Base-by-base conservation (phyloP, 2,329 filamentous ascomycete genomes). In the Fusarium brevicatenulatum region DNA sequence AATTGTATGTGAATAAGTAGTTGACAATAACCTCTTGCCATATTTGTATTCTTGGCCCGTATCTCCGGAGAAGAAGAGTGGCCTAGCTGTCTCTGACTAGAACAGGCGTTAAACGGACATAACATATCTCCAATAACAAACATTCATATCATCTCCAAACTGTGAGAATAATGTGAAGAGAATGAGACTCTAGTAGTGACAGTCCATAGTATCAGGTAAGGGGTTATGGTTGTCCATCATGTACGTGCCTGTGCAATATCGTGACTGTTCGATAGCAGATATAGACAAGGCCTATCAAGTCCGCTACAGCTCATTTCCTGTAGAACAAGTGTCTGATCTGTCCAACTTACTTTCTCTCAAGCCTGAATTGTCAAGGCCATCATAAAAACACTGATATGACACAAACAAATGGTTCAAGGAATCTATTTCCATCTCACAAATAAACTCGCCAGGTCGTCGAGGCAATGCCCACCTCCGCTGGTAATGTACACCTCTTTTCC, bases 401-500 rank as follows among this genome's bases (percentile, higher is more conserved):
- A 34, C 40, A 65, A 39, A 40, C 5, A 39, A 43, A 37, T 74
- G 44, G 43, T 72, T 69, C 36, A 74, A 70, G 46, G 66, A 68
- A 67, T 77, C 63, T 71, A 77, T 78, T 75, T 68, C 63, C 68
- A 60, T 71, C 58, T 70, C 53, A 58, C 68, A 77, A 75, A 60
- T 71, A 76, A 77, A 70, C 37, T 68, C 56, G 57, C 53, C 62
- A 55, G 50, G 71, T 71, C 66, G 64, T 76, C 47, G 65, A 77
- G 69, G 68, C 68, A 71, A 44, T 70, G 52, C 46, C 57, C 55
- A 56, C 58, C 68, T 59, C 68, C 64, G 40, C 72, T 71, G 70
- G 63, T 77, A 77, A 77, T 78, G 73, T 79, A 78, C 76, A 78
- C 74, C 68, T 63, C 60, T 66, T 66, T 65, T 68, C 63, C 37